phyloP scores from a whole-genome alignment of 2,329 filamentous ascomycete species.

The Coniosporium tulheliwenetii region DNA sequence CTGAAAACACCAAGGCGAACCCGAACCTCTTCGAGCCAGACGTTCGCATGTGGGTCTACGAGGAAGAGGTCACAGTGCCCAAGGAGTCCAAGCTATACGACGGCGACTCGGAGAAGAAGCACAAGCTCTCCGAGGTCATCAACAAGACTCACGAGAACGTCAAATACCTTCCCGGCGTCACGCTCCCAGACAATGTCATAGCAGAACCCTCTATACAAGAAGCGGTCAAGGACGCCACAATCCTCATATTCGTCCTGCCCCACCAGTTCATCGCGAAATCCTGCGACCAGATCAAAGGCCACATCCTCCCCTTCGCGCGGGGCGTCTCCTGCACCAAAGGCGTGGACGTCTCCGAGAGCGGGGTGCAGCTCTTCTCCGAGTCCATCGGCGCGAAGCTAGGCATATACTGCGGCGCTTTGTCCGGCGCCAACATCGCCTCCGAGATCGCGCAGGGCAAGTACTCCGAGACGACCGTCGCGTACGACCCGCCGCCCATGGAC shows the following conservation, averaged over 20 bases:
- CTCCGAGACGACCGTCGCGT: constrained; percentile 93
- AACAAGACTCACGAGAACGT: constrained; percentile 90
- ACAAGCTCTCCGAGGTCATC: constrained; percentile 84
- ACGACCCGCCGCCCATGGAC: constrained; percentile 82
- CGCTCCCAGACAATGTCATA: constrained; percentile 66
- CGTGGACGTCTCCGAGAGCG: constrained; percentile 77
- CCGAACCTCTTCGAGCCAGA: constrained; percentile 69
- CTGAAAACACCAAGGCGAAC: constrained; percentile 73
- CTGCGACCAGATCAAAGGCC: constrained; percentile 69
- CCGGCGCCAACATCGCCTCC: constrained; percentile 87
- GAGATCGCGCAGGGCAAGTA: constrained; percentile 94
- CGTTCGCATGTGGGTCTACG: constrained; percentile 98
- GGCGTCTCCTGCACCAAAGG: constrained; percentile 98
- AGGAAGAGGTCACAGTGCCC: constrained; percentile 69
- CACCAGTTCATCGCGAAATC: constrained; percentile 90
- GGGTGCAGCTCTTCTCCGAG: constrained; percentile 83
- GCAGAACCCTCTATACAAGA: constrained; percentile 71
- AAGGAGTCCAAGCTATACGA: constrained; percentile 61
- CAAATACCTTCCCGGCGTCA: constrained; percentile 89
- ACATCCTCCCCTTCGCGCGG: constrained; percentile 81
- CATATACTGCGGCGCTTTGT: constrained; percentile 93
- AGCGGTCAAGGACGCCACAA: constrained; percentile 67
- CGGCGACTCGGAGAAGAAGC: constrained; percentile 41
- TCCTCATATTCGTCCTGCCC: constrained; percentile 90
- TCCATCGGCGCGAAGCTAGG: constrained; percentile 80